Evolutionary conservation across 1,284 basidiomycete species (phyloP), one percentile per base, ranked within the genome.

Genomic region (Cutaneotrichosporon cutaneum): DNA sequence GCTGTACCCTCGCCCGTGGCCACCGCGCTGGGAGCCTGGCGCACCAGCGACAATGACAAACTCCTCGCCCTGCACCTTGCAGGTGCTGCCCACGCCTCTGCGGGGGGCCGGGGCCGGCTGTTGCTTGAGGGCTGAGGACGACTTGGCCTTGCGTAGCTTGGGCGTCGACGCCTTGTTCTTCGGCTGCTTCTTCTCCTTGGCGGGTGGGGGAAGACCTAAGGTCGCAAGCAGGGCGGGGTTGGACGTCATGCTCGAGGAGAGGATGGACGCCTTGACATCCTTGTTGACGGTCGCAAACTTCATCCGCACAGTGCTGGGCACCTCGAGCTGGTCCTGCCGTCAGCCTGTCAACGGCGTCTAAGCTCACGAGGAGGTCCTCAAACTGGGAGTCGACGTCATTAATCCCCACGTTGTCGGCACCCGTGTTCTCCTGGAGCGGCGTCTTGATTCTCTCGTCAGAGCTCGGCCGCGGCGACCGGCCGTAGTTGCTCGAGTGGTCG

Each of bases 191-290:
- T 73, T 71, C 9, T 68, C 70, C 18, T 65, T 64, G 42, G 54
- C 21, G 3, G 71, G 72, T 0, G 58, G 26, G 3, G 75, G 73
- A 5, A 77, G 66, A 3, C 75, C 76, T 16, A 78, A 68, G 2
- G 73, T 62, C 11, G 67, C 60, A 9, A 78, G 69, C 47, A 76
- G 72, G 59, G 71, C 62, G 10, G 75, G 70, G 62, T 78, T 77
- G 51, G 71, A 72, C 7, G 65, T 69, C 35, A 69, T 59, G n/a
- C 71, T 70, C 11, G 73, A 73, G 5, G 64, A 52, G n/a, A 78
- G 68, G 33, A 78, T 76, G 44, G 71, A 72, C 32, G 64, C 62
- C 64, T 78, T 78, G 59, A 78, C 74, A 44, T 73, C 72, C 27
- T 64, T 59, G 10, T 72, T 72, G 7, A 78, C 76, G 4, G 70